Conservation (phyloP, 345 rosid genomes). For the Garcia nutans region DNA sequence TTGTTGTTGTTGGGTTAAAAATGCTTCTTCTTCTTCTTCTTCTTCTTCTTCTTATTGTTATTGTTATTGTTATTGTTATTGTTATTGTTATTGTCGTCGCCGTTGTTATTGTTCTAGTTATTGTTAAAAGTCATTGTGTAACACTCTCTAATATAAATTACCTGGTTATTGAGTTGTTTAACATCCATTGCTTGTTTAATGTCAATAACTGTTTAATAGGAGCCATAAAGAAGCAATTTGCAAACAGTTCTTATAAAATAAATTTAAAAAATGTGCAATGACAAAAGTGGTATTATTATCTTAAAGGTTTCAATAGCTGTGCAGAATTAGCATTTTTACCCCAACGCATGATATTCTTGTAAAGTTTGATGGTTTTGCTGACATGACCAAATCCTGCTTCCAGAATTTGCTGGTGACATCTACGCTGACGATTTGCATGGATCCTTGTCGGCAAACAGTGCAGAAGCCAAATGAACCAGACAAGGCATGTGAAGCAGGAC, state of each 20-base stretch:
- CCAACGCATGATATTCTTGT: neutral
- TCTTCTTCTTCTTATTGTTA: neutral
- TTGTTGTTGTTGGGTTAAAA: too few species aligned
- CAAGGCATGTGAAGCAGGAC: constrained; percentile 31
- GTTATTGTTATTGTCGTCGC: neutral
- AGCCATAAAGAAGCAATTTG: too few species aligned
- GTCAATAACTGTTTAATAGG: too few species aligned
- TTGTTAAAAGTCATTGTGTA: neutral
- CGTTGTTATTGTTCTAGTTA: neutral
- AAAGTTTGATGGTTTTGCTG: neutral
- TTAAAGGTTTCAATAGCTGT: neutral
- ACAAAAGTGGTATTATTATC: neutral
- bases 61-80: neutral
- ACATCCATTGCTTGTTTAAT: too few species aligned
- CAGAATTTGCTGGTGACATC: constrained; percentile 89
- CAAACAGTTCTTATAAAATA: too few species aligned
- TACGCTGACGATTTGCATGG: constrained; percentile 46
- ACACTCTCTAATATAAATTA: neutral
- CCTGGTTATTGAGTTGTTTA: too few species aligned
- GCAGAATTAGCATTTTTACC: neutral
- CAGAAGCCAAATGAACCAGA: constrained; percentile 32
- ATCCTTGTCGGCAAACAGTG: constrained; percentile 44
- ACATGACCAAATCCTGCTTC: neutral
- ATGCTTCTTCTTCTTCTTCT: too few species aligned
- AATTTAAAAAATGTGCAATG: neutral